Percentiles rank a stretch among this genome's conserved stretches.
Conservation (phyloP, 306 rosid genomes). For the Senna siamea region DNA sequence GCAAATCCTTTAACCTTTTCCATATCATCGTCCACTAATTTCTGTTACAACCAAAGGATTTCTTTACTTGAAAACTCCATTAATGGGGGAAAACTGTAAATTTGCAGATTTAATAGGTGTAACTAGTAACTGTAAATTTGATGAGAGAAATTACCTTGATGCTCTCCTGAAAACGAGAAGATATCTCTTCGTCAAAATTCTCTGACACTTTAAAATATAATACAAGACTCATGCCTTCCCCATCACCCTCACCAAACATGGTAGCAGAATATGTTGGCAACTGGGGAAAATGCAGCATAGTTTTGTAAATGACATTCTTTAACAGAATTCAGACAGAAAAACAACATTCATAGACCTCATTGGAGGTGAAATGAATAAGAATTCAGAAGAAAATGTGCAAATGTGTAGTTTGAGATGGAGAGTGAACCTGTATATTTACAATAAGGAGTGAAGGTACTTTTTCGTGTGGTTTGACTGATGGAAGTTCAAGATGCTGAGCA, state of each 20-base stretch:
- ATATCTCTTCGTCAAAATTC: constrained; percentile 56
- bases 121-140: constrained; percentile 5
- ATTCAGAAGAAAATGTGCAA: not conserved
- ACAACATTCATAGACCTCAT: not conserved
- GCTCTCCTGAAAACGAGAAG: constrained; percentile 59
- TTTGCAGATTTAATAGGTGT: not conserved
- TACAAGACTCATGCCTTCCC: constrained; percentile 85
- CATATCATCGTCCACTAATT: constrained; percentile 61
- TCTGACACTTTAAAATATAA: constrained; percentile 66
- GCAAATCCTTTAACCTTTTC: constrained; percentile 71
- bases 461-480: constrained; percentile 53
- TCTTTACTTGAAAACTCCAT: not conserved
- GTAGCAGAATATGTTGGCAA: constrained; percentile 68
- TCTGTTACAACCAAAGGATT: constrained; percentile 44
- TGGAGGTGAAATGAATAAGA: not conserved
- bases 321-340: not conserved
- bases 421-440: constrained; percentile 71
- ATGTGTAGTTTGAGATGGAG: constrained; percentile 2
- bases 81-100: too few relatives aligned
- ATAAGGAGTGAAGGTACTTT: constrained; percentile 69
- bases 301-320: not conserved
- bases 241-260: constrained; percentile 67
- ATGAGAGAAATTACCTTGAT: constrained; percentile 53
- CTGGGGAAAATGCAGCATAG: constrained; percentile 43
- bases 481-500: constrained; percentile 77